phyloP scores from a whole-genome alignment of 2,329 filamentous ascomycete species.

The Alternaria arborescens region DNA sequence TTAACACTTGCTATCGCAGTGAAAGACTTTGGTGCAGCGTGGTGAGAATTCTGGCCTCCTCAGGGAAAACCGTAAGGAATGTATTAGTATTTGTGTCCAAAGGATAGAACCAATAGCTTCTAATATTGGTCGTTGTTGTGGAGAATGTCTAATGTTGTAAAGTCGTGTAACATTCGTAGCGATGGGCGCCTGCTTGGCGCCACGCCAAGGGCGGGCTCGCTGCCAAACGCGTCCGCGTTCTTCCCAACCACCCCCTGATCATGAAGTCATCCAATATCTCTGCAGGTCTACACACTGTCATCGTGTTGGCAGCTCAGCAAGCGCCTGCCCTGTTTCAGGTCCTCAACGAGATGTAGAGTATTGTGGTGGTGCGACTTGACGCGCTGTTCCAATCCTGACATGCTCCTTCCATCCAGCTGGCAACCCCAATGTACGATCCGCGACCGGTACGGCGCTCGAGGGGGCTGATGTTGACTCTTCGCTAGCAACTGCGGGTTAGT shows the following conservation, averaged over 20 bases:
- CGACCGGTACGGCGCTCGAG: not conserved
- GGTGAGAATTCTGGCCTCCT: not conserved
- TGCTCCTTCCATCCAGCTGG: no score
- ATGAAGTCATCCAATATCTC: rapidly evolving
- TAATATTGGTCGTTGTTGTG: not conserved
- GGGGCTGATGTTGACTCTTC: no score
- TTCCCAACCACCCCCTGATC: not conserved
- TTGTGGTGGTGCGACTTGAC: not conserved
- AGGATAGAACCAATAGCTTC: not conserved
- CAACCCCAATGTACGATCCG: not conserved
- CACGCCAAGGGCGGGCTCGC: not conserved
- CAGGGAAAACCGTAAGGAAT: not conserved
- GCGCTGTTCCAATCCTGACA: not conserved
- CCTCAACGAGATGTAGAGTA: no score
- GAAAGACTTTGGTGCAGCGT: not conserved
- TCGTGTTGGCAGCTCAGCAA: not conserved
- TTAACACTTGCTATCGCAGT: not conserved
- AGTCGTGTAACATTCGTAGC: not conserved
- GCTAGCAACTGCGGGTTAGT: not conserved
- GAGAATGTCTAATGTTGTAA: not conserved
- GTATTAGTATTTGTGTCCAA: not conserved
- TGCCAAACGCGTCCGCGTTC: not conserved
- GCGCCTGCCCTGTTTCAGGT: not conserved
- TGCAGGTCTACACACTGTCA: not conserved
- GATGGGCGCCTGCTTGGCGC: not conserved